Conservation (phyloP, 1,139 yeast genomes). For the Wickerhamomyces sp. region DNA sequence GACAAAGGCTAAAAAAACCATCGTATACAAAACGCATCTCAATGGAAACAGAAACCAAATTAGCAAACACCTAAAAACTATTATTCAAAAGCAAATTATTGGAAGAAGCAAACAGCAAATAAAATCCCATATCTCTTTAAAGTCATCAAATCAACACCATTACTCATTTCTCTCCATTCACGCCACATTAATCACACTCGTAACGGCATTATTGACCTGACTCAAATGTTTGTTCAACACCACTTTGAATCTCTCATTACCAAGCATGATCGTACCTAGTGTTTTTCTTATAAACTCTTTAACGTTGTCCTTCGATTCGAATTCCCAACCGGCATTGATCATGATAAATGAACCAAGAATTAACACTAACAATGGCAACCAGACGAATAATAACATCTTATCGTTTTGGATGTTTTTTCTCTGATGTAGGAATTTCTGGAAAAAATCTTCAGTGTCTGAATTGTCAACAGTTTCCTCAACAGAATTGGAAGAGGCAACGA, state of each 20-base stretch:
- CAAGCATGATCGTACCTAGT: conserved; percentile 59
- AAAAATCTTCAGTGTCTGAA: conserved; percentile 43
- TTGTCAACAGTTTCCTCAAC: conserved; percentile 33
- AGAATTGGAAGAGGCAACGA: conserved; percentile 20
- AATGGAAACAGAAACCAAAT: too few species aligned
- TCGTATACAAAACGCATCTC: too few species aligned
- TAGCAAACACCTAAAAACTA: too few species aligned
- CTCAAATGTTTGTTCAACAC: conserved; percentile 37
- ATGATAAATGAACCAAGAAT: conserved; percentile 49
- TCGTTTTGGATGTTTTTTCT: conserved; percentile 73
- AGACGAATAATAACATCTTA: conserved; percentile 80
- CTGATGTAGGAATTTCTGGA: conserved; percentile 50
- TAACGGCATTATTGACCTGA: conserved; percentile 33
- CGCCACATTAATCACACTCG: conserved; percentile 21
- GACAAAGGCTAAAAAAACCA: too few species aligned
- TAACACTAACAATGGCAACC: conserved; percentile 68
- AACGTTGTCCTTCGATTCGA: conserved; percentile 25
- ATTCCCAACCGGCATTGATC: conserved; percentile 40
- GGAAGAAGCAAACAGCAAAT: too few species aligned
- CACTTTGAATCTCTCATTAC: conserved; percentile 61
- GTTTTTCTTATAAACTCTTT: conserved; percentile 47
- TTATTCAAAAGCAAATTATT: too few species aligned
- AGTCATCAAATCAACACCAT: too few species aligned
- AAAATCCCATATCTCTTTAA: too few species aligned
- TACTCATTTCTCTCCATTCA: too few species aligned